Evolutionary conservation across 23 red algal species (phyloP).

Genomic region (Cyanidiococcus yangmingshanensis): DNA sequence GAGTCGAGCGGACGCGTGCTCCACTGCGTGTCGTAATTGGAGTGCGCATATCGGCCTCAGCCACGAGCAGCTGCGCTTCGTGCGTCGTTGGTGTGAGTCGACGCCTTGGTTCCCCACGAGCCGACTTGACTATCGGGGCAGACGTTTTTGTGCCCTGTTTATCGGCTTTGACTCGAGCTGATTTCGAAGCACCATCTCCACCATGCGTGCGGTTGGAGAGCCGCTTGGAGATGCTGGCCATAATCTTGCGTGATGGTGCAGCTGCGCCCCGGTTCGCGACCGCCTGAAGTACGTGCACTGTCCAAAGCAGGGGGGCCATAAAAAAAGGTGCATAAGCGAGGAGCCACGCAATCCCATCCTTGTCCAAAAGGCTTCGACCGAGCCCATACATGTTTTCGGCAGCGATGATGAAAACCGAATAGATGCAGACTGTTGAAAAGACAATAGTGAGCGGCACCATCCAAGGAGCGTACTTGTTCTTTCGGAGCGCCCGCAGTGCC

Average conservation of each 20-base stretch:
- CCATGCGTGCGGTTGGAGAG: background rate
- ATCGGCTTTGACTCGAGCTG: background rate
- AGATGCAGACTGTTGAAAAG: slow-evolving; percentile 13
- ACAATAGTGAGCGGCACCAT: slow-evolving; percentile 6
- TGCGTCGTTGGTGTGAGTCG: background rate
- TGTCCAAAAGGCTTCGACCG: background rate
- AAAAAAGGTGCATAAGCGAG: slow-evolving; percentile 2
- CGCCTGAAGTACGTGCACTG: background rate
- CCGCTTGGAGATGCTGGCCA: background rate
- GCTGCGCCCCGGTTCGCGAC: background rate
- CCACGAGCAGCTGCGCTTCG: background rate
- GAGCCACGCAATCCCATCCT: background rate
- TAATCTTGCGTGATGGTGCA: background rate
- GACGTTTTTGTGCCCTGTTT: background rate
- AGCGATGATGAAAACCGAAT: background rate
- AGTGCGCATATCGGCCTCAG: slow-evolving; percentile 12
- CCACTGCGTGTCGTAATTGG: slow-evolving; percentile 12
- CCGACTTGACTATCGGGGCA: background rate
- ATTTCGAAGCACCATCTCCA: background rate
- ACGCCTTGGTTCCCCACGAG: background rate
- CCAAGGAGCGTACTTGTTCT: background rate
- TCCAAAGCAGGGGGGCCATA: background rate
- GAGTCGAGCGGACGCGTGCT: background rate
- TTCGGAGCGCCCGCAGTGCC: background rate
- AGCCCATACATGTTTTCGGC: slow-evolving; percentile 12